Conservation (phyloP, 1,284 basidiomycete genomes). For the Microbotryum silenes-acaulis region DNA sequence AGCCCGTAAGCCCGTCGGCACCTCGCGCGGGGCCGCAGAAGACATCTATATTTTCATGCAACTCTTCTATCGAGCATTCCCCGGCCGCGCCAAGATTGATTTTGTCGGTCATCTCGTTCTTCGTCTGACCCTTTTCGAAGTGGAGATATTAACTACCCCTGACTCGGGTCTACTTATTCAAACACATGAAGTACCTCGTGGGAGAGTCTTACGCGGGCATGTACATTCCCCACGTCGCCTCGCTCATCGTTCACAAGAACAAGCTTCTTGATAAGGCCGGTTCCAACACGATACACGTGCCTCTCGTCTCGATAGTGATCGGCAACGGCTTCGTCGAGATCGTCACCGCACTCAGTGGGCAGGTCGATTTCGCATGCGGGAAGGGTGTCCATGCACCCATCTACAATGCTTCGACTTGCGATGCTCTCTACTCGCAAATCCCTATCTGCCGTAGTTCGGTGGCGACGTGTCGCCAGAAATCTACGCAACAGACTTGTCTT, state of each 20-base stretch:
- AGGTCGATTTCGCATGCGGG: no score
- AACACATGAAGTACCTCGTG: slow-evolving; percentile 33
- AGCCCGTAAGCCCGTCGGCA: slow-evolving; percentile 60
- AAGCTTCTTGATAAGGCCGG: slow-evolving; percentile 41
- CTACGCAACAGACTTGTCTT: slow-evolving; percentile 38
- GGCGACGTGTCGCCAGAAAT: slow-evolving; percentile 31
- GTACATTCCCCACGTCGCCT: slow-evolving; percentile 69
- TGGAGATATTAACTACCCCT: neutral
- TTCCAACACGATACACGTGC: slow-evolving; percentile 49
- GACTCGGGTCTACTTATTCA: neutral
- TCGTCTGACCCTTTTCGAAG: slow-evolving; percentile 3
- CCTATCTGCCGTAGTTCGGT: no score
- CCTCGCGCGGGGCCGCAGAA: slow-evolving; percentile 62
- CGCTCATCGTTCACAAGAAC: slow-evolving; percentile 66
- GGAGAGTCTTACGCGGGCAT: slow-evolving; percentile 62
- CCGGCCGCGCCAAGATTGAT: slow-evolving; percentile 28
- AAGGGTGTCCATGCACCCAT: no score
- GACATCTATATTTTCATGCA: slow-evolving; percentile 82
- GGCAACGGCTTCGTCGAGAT: slow-evolving; percentile 78
- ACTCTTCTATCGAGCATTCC: slow-evolving; percentile 39
- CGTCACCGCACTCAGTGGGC: no score
- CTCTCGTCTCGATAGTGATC: slow-evolving; percentile 67
- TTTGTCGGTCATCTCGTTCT: slow-evolving; percentile 6
- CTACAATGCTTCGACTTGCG: no score
- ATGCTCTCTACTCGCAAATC: no score